Percentiles rank a stretch among this genome's conserved stretches.
phyloP scores from a whole-genome alignment of 2,329 filamentous ascomycete genomes.

The Aspergillus clavatus region DNA sequence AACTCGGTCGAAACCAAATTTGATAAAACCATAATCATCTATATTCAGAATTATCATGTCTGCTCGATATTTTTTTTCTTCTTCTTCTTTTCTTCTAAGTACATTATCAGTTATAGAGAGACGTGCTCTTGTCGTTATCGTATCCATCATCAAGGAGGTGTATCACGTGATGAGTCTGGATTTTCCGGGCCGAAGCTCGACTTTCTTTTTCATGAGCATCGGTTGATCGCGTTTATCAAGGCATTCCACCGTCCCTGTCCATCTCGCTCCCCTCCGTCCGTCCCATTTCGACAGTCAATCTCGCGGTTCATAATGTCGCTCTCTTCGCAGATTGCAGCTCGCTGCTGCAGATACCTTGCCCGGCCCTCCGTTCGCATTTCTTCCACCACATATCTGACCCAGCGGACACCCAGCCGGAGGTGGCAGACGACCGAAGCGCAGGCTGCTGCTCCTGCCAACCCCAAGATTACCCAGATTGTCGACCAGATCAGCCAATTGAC shows the following conservation, averaged over 20 bases:
- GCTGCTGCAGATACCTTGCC: slow-evolving; percentile 41
- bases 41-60: slow-evolving; percentile 1
- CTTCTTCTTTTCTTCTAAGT: no score
- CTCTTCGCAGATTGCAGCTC: slow-evolving; percentile 37
- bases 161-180: slow-evolving; percentile 29
- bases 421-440: slow-evolving; percentile 78
- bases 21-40: not conserved
- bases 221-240: slow-evolving; percentile 3
- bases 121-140: no score
- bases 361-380: slow-evolving; percentile 40
- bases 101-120: no score
- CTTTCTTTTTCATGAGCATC: slow-evolving; percentile 26
- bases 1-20: not conserved
- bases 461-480: slow-evolving; percentile 92
- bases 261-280: slow-evolving; percentile 8
- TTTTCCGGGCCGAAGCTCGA: slow-evolving; percentile 29
- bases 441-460: slow-evolving; percentile 58
- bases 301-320: slow-evolving; percentile 34
- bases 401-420: slow-evolving; percentile 56
- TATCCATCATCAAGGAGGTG: not conserved
- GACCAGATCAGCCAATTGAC: slow-evolving; percentile 99
- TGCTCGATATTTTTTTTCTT: no score
- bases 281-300: slow-evolving; percentile 11
- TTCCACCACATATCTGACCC: slow-evolving; percentile 37
- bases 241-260: slow-evolving; percentile 8